Percentiles rank a stretch among this genome's conserved stretches.
Evolutionary conservation across 2,329 filamentous ascomycete genomes (phyloP).

Genomic region (Verticillium tricorpus): DNA sequence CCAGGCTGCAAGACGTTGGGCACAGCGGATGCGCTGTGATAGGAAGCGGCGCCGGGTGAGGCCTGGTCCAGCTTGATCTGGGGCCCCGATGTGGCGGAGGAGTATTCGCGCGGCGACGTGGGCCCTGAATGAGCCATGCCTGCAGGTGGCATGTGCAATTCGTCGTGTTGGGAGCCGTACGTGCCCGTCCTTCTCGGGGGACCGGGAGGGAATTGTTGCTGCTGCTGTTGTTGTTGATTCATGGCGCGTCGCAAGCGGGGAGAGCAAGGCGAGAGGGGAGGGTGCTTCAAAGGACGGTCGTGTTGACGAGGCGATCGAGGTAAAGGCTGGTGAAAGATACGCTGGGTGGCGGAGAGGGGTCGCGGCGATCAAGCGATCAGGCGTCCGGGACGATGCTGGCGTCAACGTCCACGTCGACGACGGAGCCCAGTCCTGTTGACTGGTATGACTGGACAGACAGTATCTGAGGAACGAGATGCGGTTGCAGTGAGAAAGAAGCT

Average conservation of each 20-base stretch:
- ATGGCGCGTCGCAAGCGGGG: conserved; percentile 4
- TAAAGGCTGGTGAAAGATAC: neutral
- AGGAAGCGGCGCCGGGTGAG: conserved; percentile 32
- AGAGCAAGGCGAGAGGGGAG: neutral
- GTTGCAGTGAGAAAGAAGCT: too few species aligned
- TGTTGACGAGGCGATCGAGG: neutral
- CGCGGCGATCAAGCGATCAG: too few species aligned
- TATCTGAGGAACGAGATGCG: too few species aligned
- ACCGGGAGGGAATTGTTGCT: conserved; percentile 27
- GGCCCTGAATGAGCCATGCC: conserved; percentile 38
- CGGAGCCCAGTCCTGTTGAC: too few species aligned
- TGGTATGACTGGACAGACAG: too few species aligned
- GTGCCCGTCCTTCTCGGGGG: conserved; percentile 32
- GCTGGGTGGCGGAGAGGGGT: neutral
- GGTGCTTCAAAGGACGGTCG: neutral
- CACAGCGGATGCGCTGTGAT: conserved; percentile 37
- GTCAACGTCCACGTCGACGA: neutral
- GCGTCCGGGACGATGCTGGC: neutral
- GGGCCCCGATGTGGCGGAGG: conserved; percentile 29
- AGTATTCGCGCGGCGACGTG: conserved; percentile 44
- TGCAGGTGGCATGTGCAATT: conserved; percentile 47
- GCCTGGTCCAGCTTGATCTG: conserved; percentile 48
- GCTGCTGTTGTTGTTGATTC: conserved; percentile 26
- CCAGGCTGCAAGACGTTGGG: conserved; percentile 58
- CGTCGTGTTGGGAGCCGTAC: conserved; percentile 41